Conservation (phyloP, 2,329 filamentous ascomycete species). For the Helotiales sp. region DNA sequence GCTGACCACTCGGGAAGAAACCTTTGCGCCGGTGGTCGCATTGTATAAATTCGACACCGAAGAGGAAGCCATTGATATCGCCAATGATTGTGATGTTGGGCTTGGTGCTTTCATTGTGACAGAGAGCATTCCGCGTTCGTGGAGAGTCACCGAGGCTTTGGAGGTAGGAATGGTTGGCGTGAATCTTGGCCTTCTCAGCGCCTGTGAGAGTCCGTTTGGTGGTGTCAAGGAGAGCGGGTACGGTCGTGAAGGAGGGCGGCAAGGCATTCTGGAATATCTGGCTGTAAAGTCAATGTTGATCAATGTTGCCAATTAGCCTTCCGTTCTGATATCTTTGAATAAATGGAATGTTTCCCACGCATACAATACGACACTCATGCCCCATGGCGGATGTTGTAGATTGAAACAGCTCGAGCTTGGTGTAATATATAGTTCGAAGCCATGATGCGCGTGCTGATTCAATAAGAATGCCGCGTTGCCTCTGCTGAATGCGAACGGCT, state of each 20-base stretch:
- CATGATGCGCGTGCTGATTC: no score
- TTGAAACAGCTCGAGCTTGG: no score
- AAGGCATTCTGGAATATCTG: constrained; percentile 76
- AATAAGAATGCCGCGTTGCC: no score
- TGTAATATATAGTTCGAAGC: no score
- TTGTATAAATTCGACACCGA: constrained; percentile 59
- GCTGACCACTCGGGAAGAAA: constrained; percentile 23
- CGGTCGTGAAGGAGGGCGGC: constrained; percentile 74
- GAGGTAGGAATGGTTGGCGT: constrained; percentile 44
- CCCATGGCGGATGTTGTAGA: no score
- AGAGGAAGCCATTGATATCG: constrained; percentile 51
- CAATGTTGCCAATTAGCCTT: constrained; percentile 16
- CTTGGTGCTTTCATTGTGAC: constrained; percentile 54
- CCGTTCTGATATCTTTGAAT: no score
- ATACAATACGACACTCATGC: no score
- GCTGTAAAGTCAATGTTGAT: constrained; percentile 57
- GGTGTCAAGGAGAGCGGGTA: constrained; percentile 83
- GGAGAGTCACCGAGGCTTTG: constrained; percentile 44
- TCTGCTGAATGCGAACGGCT: no score
- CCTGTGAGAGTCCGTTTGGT: constrained; percentile 54
- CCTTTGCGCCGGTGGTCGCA: constrained; percentile 61
- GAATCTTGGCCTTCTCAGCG: constrained; percentile 21
- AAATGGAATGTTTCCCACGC: no score
- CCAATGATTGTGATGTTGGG: constrained; percentile 59
- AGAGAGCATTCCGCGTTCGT: constrained; percentile 41